Percentiles rank a stretch among this genome's conserved stretches.
phyloP scores from a whole-genome alignment of 345 rosid species.

The Syzygium aqueum region DNA sequence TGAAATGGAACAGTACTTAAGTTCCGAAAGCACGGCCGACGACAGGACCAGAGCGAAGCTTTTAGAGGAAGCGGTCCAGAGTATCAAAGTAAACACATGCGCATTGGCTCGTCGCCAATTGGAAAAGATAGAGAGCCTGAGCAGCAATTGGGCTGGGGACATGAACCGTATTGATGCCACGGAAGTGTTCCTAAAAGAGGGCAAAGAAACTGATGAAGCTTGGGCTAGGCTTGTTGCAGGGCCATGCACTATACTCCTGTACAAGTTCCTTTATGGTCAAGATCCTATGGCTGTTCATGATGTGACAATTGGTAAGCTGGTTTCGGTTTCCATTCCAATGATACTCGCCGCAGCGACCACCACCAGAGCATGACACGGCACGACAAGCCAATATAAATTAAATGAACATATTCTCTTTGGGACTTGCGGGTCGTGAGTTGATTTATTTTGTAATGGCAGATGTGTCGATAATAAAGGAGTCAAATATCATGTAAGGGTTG shows the following conservation, averaged over 20 bases:
- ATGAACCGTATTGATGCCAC: conserved; percentile 24
- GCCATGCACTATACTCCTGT: conserved; percentile 22
- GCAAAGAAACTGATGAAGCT: not conserved
- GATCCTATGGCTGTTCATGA: not conserved
- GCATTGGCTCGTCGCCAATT: conserved; percentile 11
- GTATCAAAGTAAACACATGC: conserved; percentile 17
- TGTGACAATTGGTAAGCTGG: not conserved
- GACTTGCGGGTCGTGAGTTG: not conserved
- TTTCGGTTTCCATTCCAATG: not conserved
- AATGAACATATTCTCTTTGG: not conserved
- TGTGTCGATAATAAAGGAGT: not conserved
- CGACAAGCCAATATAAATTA: not conserved
- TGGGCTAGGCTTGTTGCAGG: conserved; percentile 9
- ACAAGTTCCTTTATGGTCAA: conserved; percentile 7
- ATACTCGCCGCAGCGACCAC: not conserved
- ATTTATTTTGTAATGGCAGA: not conserved
- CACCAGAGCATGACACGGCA: not conserved
- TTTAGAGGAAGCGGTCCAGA: conserved; percentile 10
- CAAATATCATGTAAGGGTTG: not conserved
- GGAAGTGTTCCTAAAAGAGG: not conserved
- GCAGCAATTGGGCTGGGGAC: conserved; percentile 5
- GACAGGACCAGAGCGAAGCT: not conserved
- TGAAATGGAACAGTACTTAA: conserved; percentile 12
- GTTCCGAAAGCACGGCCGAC: not conserved
- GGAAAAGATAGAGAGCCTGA: conserved; percentile 11